phyloP scores from a whole-genome alignment of 768 basidiomycete species.

The Rhizopogon roseolus region DNA sequence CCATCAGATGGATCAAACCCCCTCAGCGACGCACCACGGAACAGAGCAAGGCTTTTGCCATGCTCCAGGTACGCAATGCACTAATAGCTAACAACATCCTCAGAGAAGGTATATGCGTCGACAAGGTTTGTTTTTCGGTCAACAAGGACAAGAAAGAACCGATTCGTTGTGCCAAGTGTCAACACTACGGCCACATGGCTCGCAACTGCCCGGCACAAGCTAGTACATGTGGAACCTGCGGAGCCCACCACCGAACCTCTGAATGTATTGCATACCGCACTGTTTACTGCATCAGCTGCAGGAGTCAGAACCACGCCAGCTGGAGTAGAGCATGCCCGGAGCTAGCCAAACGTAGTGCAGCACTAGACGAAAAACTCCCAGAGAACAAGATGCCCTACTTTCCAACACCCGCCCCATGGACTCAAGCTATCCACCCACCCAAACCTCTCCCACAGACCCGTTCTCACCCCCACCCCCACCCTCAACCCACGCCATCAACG shows the following conservation, averaged over 20 bases:
- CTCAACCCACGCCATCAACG: too few relatives aligned
- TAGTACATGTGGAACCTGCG: background rate
- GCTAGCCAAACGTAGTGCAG: background rate
- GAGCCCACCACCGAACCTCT: background rate
- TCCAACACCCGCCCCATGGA: too few relatives aligned
- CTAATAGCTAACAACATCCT: slow-evolving; percentile 20
- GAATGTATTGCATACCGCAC: background rate
- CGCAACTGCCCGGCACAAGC: background rate
- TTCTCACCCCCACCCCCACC: too few relatives aligned
- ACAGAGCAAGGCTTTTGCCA: slow-evolving; percentile 2
- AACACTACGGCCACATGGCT: slow-evolving; percentile 1
- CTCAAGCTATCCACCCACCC: too few relatives aligned
- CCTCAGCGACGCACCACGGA: too few relatives aligned
- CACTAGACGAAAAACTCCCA: background rate
- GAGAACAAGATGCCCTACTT: background rate
- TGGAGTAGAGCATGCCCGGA: slow-evolving; percentile 4
- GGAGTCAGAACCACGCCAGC: slow-evolving; percentile 2
- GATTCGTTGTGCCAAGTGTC: background rate
- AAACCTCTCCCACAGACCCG: too few relatives aligned
- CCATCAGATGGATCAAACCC: too few relatives aligned
- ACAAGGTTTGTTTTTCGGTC: slow-evolving; percentile 6
- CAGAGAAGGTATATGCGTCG: slow-evolving; percentile 13
- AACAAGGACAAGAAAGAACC: slow-evolving; percentile 7
- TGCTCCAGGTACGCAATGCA: slow-evolving; percentile 14
- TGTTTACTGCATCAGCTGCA: background rate